Conservation (phyloP, 2,329 filamentous ascomycete genomes). For the Alternaria angustiovoidea region DNA sequence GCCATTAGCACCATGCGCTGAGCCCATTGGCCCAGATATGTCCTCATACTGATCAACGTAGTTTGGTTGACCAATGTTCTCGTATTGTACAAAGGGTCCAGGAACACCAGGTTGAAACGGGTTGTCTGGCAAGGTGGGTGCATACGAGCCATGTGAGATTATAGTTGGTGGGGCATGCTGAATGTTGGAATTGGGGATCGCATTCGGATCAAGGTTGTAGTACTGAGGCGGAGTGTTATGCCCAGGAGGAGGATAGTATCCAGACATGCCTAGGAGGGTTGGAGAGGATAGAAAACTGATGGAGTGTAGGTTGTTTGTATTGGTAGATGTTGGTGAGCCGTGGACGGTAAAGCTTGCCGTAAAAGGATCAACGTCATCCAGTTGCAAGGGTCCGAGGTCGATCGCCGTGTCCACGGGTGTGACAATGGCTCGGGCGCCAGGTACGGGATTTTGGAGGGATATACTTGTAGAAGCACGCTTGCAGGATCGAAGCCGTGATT, state of each 20-base stretch:
- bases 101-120: constrained; percentile 42
- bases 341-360: constrained; percentile 34
- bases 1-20: constrained; percentile 37
- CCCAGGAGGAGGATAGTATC: constrained; percentile 46
- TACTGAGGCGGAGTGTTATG: constrained; percentile 47
- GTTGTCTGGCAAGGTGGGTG: constrained; percentile 40
- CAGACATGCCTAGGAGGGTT: constrained; percentile 44
- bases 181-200: constrained; percentile 30
- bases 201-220: constrained; percentile 45
- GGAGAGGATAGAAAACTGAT: constrained; percentile 27
- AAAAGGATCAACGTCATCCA: constrained; percentile 51
- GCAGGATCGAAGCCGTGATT: constrained; percentile 28
- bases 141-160: constrained; percentile 39
- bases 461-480: constrained; percentile 25
- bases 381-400: constrained; percentile 45
- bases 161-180: constrained; percentile 40
- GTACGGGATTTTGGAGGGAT: constrained; percentile 32
- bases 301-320: constrained; percentile 25
- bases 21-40: constrained; percentile 33
- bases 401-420: constrained; percentile 40
- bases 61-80: constrained; percentile 41
- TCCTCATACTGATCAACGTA: constrained; percentile 51
- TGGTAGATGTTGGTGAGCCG: constrained; percentile 29
- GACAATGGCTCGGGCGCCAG: constrained; percentile 40
- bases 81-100: constrained; percentile 45